A percentile compares a stretch with the other conserved stretches of the same genome.
These are phyloP conservation scores for Epichloe hybrida DNA, from an alignment of 2,329 filamentous ascomycete species.

Conservation along the genomic window DNA sequence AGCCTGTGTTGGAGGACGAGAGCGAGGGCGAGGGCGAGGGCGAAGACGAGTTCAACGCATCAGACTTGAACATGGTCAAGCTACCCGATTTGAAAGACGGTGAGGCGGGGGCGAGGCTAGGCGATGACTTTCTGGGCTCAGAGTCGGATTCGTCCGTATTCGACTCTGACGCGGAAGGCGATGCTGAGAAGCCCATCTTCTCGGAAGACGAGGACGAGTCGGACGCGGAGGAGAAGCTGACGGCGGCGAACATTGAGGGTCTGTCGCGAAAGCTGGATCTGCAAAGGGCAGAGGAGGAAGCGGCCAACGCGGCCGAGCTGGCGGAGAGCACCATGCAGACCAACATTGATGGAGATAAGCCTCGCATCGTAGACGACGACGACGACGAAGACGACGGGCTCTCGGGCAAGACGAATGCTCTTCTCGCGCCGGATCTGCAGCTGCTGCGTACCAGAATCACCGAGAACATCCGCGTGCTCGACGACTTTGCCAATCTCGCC, in stretches of 20 bases:
- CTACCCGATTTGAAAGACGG: constrained; percentile 29
- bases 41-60: constrained; percentile 29
- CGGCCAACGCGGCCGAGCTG: constrained; percentile 72
- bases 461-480: constrained; percentile 81
- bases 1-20: constrained; percentile 14
- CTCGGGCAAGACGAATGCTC: constrained; percentile 43
- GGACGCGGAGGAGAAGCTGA: constrained; percentile 79
- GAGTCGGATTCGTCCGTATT: constrained; percentile 44
- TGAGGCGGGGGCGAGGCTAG: constrained; percentile 23
- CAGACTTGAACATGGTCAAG: constrained; percentile 29
- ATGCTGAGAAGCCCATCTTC: constrained; percentile 54
- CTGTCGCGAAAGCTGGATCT: constrained; percentile 74
- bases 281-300: constrained; percentile 63
- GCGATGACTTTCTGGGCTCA: constrained; percentile 47
- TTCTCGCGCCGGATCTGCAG: constrained; percentile 80
- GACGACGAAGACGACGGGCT: constrained; percentile 44
- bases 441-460: constrained; percentile 79
- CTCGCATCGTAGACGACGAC: constrained; percentile 52
- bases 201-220: constrained; percentile 89
- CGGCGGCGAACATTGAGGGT: constrained; percentile 90
- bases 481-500: constrained; percentile 71
- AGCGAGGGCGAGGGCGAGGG: constrained; percentile 24
- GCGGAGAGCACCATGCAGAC: constrained; percentile 79
- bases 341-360: constrained; percentile 72
- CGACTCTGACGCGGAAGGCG: constrained; percentile 55